phyloP scores from a whole-genome alignment of 2,329 filamentous ascomycete genomes.

The Fusarium sp. region DNA sequence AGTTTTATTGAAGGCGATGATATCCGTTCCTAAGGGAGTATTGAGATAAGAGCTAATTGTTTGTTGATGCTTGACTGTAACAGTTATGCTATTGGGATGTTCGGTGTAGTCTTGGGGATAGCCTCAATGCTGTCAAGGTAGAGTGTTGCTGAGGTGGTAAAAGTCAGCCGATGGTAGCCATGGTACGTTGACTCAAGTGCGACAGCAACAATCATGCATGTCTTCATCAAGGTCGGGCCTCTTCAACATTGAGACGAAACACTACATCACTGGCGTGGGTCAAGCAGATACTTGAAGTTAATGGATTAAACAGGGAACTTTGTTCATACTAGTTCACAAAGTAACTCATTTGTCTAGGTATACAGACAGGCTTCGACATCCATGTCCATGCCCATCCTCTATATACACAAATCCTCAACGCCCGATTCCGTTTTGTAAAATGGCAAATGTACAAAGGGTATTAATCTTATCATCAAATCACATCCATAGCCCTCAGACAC shows the following conservation, averaged over 20 bases:
- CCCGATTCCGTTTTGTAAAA: conserved; percentile 8
- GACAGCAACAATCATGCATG: background rate
- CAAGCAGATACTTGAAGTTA: no score
- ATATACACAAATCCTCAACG: background rate
- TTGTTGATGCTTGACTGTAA: background rate
- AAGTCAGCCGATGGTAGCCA: background rate
- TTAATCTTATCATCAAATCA: conserved; percentile 39
- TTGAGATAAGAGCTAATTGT: background rate
- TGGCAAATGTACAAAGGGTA: conserved; percentile 41
- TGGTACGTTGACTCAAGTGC: background rate
- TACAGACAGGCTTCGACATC: background rate
- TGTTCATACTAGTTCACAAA: background rate
- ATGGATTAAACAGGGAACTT: background rate
- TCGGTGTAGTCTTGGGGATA: background rate
- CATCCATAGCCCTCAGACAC: background rate
- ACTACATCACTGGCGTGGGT: background rate
- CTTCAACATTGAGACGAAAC: background rate
- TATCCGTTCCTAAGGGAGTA: background rate
- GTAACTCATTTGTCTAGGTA: background rate
- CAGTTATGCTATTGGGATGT: background rate
- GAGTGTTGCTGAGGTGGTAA: background rate
- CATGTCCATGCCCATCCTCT: background rate
- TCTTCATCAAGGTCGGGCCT: background rate
- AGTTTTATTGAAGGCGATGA: background rate
- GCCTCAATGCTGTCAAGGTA: background rate